phyloP scores from a whole-genome alignment of 371 early-diverging fungal genomes.

The Rhizopus delemar region DNA sequence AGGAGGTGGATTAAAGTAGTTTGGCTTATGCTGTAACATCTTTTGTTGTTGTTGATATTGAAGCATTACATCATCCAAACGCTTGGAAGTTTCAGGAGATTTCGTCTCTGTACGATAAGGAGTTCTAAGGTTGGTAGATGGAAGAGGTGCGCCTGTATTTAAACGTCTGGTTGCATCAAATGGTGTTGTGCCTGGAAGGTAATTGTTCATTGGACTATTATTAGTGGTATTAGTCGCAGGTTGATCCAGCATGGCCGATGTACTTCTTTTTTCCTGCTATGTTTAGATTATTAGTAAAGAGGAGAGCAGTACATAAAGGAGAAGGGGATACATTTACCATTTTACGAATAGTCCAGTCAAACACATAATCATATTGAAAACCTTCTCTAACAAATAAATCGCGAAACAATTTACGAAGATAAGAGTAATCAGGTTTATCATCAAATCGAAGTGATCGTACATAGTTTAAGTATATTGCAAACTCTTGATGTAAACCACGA shows the following conservation, averaged over 20 bases:
- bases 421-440: conserved; percentile 98
- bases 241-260: neutral
- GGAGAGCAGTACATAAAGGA: neutral
- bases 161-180: conserved; percentile 21
- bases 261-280: conserved; percentile 36
- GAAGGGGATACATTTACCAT: conserved; percentile 32
- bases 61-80: conserved; percentile 54
- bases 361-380: conserved; percentile 95
- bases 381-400: conserved; percentile 95
- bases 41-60: conserved; percentile 55
- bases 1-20: conserved; percentile 6
- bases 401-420: conserved; percentile 94
- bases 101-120: conserved; percentile 43
- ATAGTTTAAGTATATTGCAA: conserved; percentile 97
- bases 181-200: conserved; percentile 14
- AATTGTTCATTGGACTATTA: conserved; percentile 12
- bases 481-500: conserved; percentile 95
- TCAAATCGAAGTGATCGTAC: conserved; percentile 96
- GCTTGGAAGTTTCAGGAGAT: conserved; percentile 50
- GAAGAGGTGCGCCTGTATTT: conserved; percentile 35
- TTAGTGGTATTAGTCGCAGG: neutral
- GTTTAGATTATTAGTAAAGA: neutral
- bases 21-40: conserved; percentile 35
- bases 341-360: conserved; percentile 91
- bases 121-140: conserved; percentile 29